Conservation (phyloP, 2,329 filamentous ascomycete genomes). For the Trichoderma sp. region DNA sequence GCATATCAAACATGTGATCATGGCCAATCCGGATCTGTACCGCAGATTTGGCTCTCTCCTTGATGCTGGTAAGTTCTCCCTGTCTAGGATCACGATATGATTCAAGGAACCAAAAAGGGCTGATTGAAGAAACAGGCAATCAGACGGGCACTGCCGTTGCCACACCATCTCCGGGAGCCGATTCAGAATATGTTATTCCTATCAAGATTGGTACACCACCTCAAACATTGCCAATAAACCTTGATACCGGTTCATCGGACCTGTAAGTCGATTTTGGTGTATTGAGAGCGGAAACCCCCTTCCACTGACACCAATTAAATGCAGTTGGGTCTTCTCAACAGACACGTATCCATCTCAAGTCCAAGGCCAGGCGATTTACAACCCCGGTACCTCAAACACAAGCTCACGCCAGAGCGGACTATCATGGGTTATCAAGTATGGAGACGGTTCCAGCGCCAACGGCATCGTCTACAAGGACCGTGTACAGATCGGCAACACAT, state of each 20-base stretch:
- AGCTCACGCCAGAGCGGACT: conserved; percentile 40
- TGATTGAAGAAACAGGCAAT: conserved; percentile 6
- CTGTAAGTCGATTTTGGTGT: conserved; percentile 29
- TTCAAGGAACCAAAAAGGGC: no score
- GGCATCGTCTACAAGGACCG: conserved; percentile 66
- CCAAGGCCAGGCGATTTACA: conserved; percentile 56
- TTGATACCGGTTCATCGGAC: conserved; percentile 63
- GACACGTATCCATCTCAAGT: conserved; percentile 48
- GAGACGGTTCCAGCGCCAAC: conserved; percentile 60
- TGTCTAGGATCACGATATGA: neutral
- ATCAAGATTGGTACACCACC: conserved; percentile 58
- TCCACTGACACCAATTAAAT: conserved; percentile 26
- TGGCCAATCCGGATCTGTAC: conserved; percentile 26
- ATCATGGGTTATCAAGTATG: conserved; percentile 61
- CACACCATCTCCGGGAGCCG: conserved; percentile 37
- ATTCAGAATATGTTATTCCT: conserved; percentile 58
- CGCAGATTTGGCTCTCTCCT: conserved; percentile 24
- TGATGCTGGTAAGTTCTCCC: neutral
- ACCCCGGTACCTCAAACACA: conserved; percentile 43
- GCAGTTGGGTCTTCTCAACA: conserved; percentile 67
- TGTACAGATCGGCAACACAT: conserved; percentile 59
- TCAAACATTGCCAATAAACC: conserved; percentile 62
- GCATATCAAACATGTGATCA: conserved; percentile 26
- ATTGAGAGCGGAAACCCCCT: neutral
- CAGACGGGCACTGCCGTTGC: conserved; percentile 28